Evolutionary conservation across 2,329 filamentous ascomycete genomes (phyloP).

Genomic region (Trichophyton verrucosum): DNA sequence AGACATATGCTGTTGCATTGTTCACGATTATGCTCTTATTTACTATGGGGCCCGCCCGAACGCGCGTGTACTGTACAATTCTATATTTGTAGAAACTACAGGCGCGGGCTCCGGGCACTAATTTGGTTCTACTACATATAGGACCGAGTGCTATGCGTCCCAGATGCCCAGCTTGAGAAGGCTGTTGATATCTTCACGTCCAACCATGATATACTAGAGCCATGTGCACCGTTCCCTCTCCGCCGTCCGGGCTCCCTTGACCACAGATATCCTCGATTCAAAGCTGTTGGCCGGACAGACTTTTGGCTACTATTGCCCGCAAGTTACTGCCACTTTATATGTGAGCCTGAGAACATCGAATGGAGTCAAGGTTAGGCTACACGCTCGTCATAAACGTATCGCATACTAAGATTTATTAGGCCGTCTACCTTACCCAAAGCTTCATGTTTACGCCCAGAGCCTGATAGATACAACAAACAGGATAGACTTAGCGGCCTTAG

Average conservation of each 20-base stretch:
- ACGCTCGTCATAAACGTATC: not conserved
- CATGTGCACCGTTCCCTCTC: not conserved
- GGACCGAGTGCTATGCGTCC: not conserved
- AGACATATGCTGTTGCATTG: slow-evolving; percentile 11
- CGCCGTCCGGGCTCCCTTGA: not conserved
- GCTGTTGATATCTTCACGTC: not conserved
- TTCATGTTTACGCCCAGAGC: slow-evolving; percentile 15
- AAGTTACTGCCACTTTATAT: slow-evolving; percentile 12
- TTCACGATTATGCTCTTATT: slow-evolving; percentile 10
- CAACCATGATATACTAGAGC: not conserved
- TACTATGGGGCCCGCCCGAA: slow-evolving; percentile 11
- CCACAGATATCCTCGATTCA: not conserved
- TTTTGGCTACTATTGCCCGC: slow-evolving; percentile 13
- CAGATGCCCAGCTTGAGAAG: not conserved
- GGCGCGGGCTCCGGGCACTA: not conserved
- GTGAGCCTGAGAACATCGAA: slow-evolving; percentile 11
- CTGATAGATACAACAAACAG: slow-evolving; percentile 14
- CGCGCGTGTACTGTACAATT: slow-evolving; percentile 7
- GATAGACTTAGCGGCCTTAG: slow-evolving; percentile 14
- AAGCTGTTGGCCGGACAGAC: slow-evolving; percentile 7
- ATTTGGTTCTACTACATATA: not conserved
- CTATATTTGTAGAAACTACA: not conserved
- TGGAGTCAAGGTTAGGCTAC: slow-evolving; percentile 11
- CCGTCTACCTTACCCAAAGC: slow-evolving; percentile 14
- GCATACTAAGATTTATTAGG: slow-evolving; percentile 12